Evolutionary conservation across 345 rosid genomes (phyloP), one percentile per base, ranked within the genome.

Genomic region (Microthlaspi erraticum): DNA sequence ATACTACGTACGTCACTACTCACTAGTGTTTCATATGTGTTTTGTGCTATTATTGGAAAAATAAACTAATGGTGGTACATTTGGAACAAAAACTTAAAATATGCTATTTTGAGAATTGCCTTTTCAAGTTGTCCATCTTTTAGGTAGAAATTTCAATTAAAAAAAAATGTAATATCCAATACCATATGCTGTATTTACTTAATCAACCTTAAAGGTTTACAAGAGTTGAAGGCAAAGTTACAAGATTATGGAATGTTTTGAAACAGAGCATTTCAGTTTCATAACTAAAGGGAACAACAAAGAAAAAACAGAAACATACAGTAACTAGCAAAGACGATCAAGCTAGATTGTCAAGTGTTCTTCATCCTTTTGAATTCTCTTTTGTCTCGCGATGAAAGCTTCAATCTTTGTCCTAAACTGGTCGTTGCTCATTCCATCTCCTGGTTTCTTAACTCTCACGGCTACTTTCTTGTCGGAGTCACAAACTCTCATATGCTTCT

Each of bases 321-420:
- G 45, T 39, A n/a, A 32, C 39, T 74, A 41, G 7, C 58, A 23
- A 33, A 60, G 59, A 70, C 12, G 31, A 36, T 23, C 69, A n/a
- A n/a, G n/a, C n/a, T 70, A 78, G 37, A 74, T 65, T 9, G 43
- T 64, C 76, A 64, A 82, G 33, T 78, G 67, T 74, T 85, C 84
- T 64, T 91, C 97, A 65, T 85, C 85, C 79, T 69, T 87, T 9
- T 83, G 78, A 65, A 84, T 79, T 82, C 76, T 87, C 82, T 87
- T 89, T 64, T 87, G 97, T 75, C 91, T 83, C 2, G 86, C 96
- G 18, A 91, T 91, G 82, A 88, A 91, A 43, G 87, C 83, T 71
- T 91, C 97, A 10, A 88, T 61, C 43, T 75, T 82, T 60, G 79
- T 42, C 57, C 86, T 79, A 59, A 91, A 88, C 56, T 91, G 96